phyloP scores from a whole-genome alignment of 495 filamentous ascomycete genomes.

The Aspergillus olivimuriae region DNA sequence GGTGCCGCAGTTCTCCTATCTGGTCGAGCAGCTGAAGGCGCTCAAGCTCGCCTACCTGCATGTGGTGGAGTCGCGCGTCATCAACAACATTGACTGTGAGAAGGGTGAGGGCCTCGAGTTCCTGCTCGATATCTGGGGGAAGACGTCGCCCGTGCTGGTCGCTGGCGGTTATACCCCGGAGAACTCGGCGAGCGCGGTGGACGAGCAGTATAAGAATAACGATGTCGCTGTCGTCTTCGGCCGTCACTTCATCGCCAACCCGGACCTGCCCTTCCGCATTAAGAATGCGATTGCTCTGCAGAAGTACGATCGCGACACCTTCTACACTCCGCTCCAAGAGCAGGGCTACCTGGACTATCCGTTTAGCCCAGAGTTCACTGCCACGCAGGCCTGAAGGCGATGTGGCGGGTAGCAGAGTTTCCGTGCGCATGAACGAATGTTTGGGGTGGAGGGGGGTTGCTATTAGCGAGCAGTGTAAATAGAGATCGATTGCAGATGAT shows the following conservation, averaged over 20 bases:
- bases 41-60: conserved; percentile 58
- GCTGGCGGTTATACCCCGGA: conserved; percentile 50
- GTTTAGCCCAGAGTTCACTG: conserved; percentile 6
- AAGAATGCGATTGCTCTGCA: conserved; percentile 45
- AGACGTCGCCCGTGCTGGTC: conserved; percentile 45
- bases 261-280: conserved; percentile 58
- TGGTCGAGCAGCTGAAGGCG: conserved; percentile 41
- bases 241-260: conserved; percentile 60
- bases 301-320: conserved; percentile 46
- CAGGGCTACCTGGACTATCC: conserved; percentile 56
- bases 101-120: conserved; percentile 44
- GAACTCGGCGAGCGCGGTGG: conserved; percentile 28
- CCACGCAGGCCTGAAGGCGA: background rate
- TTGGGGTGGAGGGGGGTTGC: too few relatives aligned
- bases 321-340: conserved; percentile 41
- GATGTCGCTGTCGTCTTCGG: conserved; percentile 53
- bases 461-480: too few relatives aligned
- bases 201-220: conserved; percentile 41
- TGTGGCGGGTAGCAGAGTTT: background rate
- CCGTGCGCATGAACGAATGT: too few relatives aligned
- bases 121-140: conserved; percentile 28
- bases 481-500: background rate
- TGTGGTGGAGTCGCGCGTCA: conserved; percentile 43
- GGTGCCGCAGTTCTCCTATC: conserved; percentile 51
- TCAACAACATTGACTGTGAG: conserved; percentile 34